Base-by-base conservation (phyloP, 495 filamentous ascomycete species). In the Annulohypoxylon nitens region DNA sequence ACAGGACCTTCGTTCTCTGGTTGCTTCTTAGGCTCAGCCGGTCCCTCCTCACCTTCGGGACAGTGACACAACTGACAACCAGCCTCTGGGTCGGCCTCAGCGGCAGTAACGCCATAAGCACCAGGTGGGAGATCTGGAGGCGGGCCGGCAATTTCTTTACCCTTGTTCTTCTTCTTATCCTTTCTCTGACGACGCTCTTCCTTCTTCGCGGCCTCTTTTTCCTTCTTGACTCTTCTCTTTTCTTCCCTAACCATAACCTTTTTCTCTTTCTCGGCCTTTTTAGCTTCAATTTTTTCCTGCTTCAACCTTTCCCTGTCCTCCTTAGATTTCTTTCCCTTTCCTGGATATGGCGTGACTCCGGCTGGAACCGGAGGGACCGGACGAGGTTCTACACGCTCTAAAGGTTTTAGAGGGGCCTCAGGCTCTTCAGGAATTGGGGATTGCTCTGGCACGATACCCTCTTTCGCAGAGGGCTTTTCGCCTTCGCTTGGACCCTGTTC, bases 181-280 rank as follows among this genome's bases (percentile, higher is more conserved):
- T 62, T 70, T 30, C 70, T 69, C 48, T 64, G 64, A 41, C 70
- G 71, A 37, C 65, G 61, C 55, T 64, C 54, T 66, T 78, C 75
- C 36, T 77, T 78, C 43, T 55, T 64, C 33, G 54, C 55, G 4
- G 47, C 48, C 37, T 58, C 51, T 37, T 51, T 68, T 57, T 63
- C 74, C 34, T 67, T 71, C 37, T 77, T 72, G 37, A 39, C 67
- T 34, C 37, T 75, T 48, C 76, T 67, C 63, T 74, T 72, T 8
- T 69, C 76, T 23, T 69, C 70, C 50, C 55, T 76, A 37, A 74
- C 69, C 47, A 37, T 60, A n/a, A 59, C 73, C 45, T 74, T 76
- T 68, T 41, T 77, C 47, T 78, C 70, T 48, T 78, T 65, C 67
- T 72, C 53, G 20, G 39, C 57, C 70, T 74, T 69, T 51, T 66